A percentile compares a stretch with the other conserved stretches of the same genome.
These are phyloP conservation scores for Chaetomium sp. DNA, from an alignment of 2,329 filamentous ascomycete genomes.

Conservation along the genomic window DNA sequence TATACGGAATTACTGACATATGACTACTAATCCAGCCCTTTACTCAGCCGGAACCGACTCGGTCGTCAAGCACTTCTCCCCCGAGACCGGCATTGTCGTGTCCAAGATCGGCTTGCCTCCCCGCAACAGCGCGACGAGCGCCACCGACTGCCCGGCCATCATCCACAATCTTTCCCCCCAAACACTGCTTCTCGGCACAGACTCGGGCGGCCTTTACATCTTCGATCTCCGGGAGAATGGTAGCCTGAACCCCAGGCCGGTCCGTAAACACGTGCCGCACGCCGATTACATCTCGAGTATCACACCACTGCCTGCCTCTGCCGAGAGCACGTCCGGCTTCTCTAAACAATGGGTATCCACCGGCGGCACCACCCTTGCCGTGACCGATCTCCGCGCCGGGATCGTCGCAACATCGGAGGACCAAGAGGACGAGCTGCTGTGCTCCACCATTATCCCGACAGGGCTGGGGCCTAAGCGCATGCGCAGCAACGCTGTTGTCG, in stretches of 20 bases:
- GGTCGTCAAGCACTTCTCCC: conserved; percentile 49
- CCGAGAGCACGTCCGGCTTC: conserved; percentile 78
- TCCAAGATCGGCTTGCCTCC: conserved; percentile 76
- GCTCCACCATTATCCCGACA: conserved; percentile 63
- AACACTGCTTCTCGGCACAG: conserved; percentile 80
- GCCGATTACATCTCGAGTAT: conserved; percentile 89
- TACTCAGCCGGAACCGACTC: conserved; percentile 58
- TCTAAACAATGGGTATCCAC: conserved; percentile 94
- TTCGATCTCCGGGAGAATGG: conserved; percentile 67
- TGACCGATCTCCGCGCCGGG: conserved; percentile 81
- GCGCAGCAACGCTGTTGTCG: conserved; percentile 65
- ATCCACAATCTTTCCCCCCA: conserved; percentile 81
- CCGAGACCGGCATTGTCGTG: conserved; percentile 57
- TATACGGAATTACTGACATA: not conserved
- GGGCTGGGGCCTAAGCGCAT: conserved; percentile 64
- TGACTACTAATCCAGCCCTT: conserved; percentile 35
- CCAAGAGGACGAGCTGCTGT: conserved; percentile 89
- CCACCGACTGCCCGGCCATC: conserved; percentile 56
- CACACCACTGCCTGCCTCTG: conserved; percentile 71
- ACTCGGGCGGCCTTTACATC: conserved; percentile 82
- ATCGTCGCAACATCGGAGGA: conserved; percentile 87
- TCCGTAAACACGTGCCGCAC: conserved; percentile 79
- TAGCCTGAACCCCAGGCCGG: conserved; percentile 55
- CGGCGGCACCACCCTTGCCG: conserved; percentile 81
- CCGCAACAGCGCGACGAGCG: conserved; percentile 50